Evolutionary conservation across 192 early-diverging fungal genomes (phyloP), one percentile per base, ranked within the genome.

Genomic region (Backusella australiensis): DNA sequence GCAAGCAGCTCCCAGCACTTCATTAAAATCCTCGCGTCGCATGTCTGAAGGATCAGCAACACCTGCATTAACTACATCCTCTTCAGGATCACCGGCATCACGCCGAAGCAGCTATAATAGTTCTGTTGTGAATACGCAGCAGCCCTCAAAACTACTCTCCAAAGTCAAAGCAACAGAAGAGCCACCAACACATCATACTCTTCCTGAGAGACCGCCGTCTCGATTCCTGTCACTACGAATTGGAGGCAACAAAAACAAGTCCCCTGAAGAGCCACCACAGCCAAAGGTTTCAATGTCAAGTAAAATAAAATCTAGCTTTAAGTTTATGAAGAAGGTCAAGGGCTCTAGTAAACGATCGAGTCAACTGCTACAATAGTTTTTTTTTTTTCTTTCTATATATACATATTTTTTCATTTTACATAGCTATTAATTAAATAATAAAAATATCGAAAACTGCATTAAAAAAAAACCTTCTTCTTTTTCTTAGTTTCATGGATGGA

Each of bases 21-120:
- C 21, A 63, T 29, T 29, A 23, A 63, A 63, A 29, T 63, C 26
- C 56, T 29, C 56, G 23, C 21, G 56, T 63, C 21, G 56, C 21
- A 63, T 29, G 9, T 63, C 56, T 63, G 56, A 63, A 63, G 56
- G 56, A 63, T 63, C 56, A 63, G 23, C 56, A 63, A 63, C 56
- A 63, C 56, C 56, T 29, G 56, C 56, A 63, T 63, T 63, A 14
- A 63, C 56, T 4, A 29, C 56, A 29, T 63, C 56, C 26, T 63
- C 56, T 63, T 63, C 23, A 26, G 26, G 56, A 29, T 63, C 56
- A 23, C 56, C 56, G 9, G 56, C 56, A 63, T 63, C 56, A 12
- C 56, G 26, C 26, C 56, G 56, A 63, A 63, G 56, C n/a, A 63
- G 23, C 56, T 29, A 29, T 29, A 63, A 23, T 63, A 63, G 21